Evolutionary conservation across 2,329 filamentous ascomycete genomes (phyloP), one percentile per base, ranked within the genome.

Genomic region (Neodidymelliopsis sp.): DNA sequence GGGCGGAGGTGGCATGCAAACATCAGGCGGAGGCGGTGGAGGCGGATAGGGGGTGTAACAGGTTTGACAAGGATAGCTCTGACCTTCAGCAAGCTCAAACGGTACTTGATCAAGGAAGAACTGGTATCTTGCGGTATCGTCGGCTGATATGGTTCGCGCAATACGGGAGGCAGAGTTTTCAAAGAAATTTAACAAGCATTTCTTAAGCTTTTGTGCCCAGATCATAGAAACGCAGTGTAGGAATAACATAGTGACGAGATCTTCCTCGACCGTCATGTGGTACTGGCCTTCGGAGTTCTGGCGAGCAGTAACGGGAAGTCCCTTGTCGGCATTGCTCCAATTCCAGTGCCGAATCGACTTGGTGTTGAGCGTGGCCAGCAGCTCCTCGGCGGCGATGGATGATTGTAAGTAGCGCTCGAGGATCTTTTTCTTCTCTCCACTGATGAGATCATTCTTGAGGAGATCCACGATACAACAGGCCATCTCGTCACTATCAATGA

Each of bases 381-480:
- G 41, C 35, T 70, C 66, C 2, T 53, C 59, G 6, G 67, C 30
- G 1, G 61, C 61, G 4, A 50, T 20, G 2, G 57, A 56, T 6
- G 60, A 64, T 18, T 69, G 56, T 2, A 65, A 39, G 36, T 69
- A 71, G 4, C 39, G n/a, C 25, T 63, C 57, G 12, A 71, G 60
- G 0, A 31, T 54, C n/a, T 43, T 49, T 38, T 53, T 65, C 58
- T 81, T 82, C 31, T 83, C 78, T 2, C 78, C 73, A 4, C 75
- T 77, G 16, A 84, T 66, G 1, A 81, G 60, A 29, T 80, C 78
- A 3, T 75, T 75, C 20, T 71, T 67, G 19, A 84, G 63, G 13
- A 85, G 66, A 2, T 80, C 77, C 10, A 72, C 67, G 42, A 83
- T 80, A 10, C 75, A 74, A 66, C 71, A 77, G 19, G 72, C 66